phyloP scores from a whole-genome alignment of 2,329 filamentous ascomycete species.

The Mycosphaerella sp. region DNA sequence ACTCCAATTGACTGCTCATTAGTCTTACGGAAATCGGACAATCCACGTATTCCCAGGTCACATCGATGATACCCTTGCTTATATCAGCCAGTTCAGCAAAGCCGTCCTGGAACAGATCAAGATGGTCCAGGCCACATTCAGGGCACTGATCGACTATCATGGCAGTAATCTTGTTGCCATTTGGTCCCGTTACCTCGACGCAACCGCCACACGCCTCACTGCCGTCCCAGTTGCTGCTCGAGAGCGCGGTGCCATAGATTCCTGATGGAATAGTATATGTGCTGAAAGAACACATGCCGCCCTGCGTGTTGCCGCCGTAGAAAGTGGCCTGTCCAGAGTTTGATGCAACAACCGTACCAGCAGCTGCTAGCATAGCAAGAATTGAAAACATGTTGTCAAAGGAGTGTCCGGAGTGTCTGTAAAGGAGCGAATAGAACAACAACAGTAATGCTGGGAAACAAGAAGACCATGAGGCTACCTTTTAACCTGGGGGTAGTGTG shows the following conservation, averaged over 20 bases:
- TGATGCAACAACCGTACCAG: slow-evolving; percentile 14
- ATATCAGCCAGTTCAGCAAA: slow-evolving; percentile 45
- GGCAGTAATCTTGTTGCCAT: slow-evolving; percentile 50
- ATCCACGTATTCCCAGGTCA: slow-evolving; percentile 46
- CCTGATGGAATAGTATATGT: slow-evolving; percentile 56
- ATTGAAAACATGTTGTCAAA: slow-evolving; percentile 15
- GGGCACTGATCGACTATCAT: slow-evolving; percentile 60
- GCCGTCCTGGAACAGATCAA: slow-evolving; percentile 51
- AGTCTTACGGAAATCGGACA: slow-evolving; percentile 43
- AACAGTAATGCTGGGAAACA: neutral
- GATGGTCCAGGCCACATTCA: slow-evolving; percentile 48
- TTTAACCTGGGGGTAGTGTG: neutral
- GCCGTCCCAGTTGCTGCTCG: slow-evolving; percentile 52
- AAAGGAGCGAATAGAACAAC: neutral
- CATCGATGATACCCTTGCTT: slow-evolving; percentile 44
- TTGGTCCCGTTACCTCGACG: slow-evolving; percentile 53
- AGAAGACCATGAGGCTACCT: neutral
- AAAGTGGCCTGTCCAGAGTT: slow-evolving; percentile 24
- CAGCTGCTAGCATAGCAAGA: slow-evolving; percentile 17
- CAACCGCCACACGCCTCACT: slow-evolving; percentile 57
- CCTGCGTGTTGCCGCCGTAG: slow-evolving; percentile 35
- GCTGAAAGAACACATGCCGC: slow-evolving; percentile 59
- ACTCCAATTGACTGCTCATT: too few species aligned
- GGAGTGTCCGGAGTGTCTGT: neutral
- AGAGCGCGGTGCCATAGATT: slow-evolving; percentile 57